Base-by-base conservation (phyloP, 2,329 filamentous ascomycete genomes). In the Epichloe glyceriae region DNA sequence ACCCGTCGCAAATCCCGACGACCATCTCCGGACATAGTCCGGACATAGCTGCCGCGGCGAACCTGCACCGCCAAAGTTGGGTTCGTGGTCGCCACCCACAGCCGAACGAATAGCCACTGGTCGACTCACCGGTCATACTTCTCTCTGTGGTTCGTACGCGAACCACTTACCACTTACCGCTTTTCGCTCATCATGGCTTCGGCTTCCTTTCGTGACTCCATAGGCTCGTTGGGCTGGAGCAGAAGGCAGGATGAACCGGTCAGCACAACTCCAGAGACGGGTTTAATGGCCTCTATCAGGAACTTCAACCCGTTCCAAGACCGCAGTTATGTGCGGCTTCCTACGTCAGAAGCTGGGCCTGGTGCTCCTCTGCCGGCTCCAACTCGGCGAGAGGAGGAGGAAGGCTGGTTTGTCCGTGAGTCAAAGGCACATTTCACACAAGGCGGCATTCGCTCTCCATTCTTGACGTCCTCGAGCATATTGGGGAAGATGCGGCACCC, bases 331-430 rank as follows among this genome's bases (percentile, higher is more conserved):
- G 85, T 97, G 58, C 83, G 86, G 67, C 81, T 98, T 47, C 91
- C 93, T 51, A 93, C 88, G 48, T 83, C 83, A 59, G 90, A 95
- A 65, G 19, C 7, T 30, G 77, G 78, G 58, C 75, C 87, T 37
- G 89, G 88, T 46, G 89, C 91, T 56, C 89, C 90, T 57, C 72
- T 96, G 47, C 91, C 91, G 49, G 89, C 89, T 54, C 81, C 88
- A 55, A 87, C 68, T 64, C 79, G 90, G 62, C 82, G 90, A 60
- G 90, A 96, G 64, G 93, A 97, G 69, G 91, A 97, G 65, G 93
- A 96, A 70, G 87, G 84, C 56, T 96, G 87, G 82, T 90, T 96
- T 80, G 84, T 86, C 62, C 75, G 93, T 98, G 80, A 91, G 93
- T 80, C 55, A 62, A 43, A 40, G n/a, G 10, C 39, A 22, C 14